A percentile compares a stretch with the other conserved stretches of the same genome.
Conservation (phyloP, 805 yeast species). For the Zygosaccharomyces lentus region DNA sequence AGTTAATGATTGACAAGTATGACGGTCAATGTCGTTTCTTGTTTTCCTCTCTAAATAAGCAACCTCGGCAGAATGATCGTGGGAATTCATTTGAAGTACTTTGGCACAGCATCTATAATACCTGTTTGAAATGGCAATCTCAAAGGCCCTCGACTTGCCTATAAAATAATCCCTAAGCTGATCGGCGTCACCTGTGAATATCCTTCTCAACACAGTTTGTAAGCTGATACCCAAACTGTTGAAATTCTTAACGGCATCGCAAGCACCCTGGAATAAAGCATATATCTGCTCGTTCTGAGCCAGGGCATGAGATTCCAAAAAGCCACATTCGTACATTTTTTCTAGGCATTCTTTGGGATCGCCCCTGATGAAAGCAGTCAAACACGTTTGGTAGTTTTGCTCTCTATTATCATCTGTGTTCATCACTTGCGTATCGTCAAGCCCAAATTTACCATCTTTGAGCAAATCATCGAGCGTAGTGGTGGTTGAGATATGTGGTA, state of each 20-base stretch:
- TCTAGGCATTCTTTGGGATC: conserved; percentile 21
- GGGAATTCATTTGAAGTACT: conserved; percentile 5
- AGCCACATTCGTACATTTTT: conserved; percentile 17
- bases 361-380: conserved; percentile 22
- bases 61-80: neutral
- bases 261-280: conserved; percentile 21
- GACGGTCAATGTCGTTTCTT: conserved; percentile 5
- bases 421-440: neutral
- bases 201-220: conserved; percentile 3
- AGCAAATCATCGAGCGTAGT: conserved; percentile 21
- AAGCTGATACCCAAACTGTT: conserved; percentile 15
- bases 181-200: conserved; percentile 7
- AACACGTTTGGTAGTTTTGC: conserved; percentile 18
- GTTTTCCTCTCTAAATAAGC: conserved; percentile 6
- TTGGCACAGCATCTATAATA: conserved; percentile 15
- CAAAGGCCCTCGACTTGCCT: conserved; percentile 1
- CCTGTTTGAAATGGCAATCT: conserved; percentile 8
- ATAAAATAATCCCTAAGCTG: neutral
- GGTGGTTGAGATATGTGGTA: conserved; percentile 1
- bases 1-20: neutral
- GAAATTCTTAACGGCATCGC: conserved; percentile 12
- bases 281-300: conserved; percentile 6
- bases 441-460: conserved; percentile 18
- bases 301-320: conserved; percentile 12
- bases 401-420: neutral